Conservation (phyloP, 306 rosid genomes). For the Aeschynomene evenia region DNA sequence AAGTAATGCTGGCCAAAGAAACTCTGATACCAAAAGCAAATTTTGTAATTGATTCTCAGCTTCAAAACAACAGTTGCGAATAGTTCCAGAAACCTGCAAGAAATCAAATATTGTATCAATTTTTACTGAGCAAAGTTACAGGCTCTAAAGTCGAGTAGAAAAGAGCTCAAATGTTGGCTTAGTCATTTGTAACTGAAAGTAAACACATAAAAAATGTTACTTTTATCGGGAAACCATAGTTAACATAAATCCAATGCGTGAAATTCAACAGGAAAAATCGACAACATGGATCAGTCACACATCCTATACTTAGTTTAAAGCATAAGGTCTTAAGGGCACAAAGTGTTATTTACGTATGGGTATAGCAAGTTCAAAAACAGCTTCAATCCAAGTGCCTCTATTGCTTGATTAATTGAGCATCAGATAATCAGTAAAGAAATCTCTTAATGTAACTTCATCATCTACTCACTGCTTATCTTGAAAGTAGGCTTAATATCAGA, state of each 20-base stretch:
- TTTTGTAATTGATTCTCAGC: slow-evolving; percentile 80
- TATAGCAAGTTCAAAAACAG: slow-evolving; percentile 7
- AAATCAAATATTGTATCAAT: slow-evolving; percentile 18
- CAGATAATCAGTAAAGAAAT: slow-evolving; percentile 12
- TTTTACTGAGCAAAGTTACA: slow-evolving; percentile 20
- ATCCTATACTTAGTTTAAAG: slow-evolving; percentile 1
- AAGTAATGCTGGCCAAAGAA: slow-evolving; percentile 97
- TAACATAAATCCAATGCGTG: not conserved
- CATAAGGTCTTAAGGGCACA: not conserved
- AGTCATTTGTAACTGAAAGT: not conserved
- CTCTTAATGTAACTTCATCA: not conserved
- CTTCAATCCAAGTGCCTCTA: slow-evolving; percentile 3
- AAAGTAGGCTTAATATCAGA: slow-evolving; percentile 2
- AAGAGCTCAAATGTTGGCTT: not conserved
- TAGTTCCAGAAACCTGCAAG: slow-evolving; percentile 81
- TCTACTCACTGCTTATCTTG: slow-evolving; percentile 17
- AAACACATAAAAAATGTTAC: slow-evolving; percentile 7
- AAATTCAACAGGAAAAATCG: slow-evolving; percentile 7
- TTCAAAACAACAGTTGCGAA: slow-evolving; percentile 93
- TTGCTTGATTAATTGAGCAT: slow-evolving; percentile 12
- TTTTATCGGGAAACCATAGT: slow-evolving; percentile 20
- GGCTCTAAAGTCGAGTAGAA: not conserved
- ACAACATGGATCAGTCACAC: slow-evolving; percentile 2
- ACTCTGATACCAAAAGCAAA: slow-evolving; percentile 88
- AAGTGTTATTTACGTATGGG: not conserved